Percentiles rank a stretch among this genome's conserved stretches.
These are phyloP conservation scores for Neurospora sp. DNA, from an alignment of 495 filamentous ascomycete species.

Conservation along the genomic window DNA sequence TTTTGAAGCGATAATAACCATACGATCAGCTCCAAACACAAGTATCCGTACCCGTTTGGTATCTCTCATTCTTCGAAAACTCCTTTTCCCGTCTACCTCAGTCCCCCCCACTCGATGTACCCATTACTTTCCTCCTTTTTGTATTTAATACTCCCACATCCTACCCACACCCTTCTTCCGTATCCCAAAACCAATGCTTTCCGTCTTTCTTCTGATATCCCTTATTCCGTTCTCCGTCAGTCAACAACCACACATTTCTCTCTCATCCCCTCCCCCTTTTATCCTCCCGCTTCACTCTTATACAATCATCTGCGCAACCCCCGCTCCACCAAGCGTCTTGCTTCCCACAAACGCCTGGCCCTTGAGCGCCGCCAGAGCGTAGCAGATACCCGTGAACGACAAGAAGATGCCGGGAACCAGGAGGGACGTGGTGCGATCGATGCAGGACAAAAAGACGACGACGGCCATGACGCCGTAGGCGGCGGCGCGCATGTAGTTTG, in stretches of 20 bases:
- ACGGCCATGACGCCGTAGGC: constrained; percentile 75
- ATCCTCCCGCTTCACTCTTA: constrained; percentile 22
- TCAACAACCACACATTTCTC: no score
- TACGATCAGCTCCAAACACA: neutral
- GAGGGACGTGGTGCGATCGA: constrained; percentile 54
- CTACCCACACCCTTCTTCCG: no score
- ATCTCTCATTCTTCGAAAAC: no score
- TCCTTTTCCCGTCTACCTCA: neutral
- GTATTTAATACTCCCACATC: neutral
- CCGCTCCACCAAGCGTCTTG: constrained; percentile 92
- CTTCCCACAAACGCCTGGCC: constrained; percentile 91
- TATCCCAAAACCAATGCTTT: no score
- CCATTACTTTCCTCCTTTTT: neutral
- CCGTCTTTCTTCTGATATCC: no score
- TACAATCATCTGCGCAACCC: constrained; percentile 98
- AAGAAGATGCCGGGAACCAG: constrained; percentile 82
- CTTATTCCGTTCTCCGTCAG: no score
- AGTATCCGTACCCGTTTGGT: no score
- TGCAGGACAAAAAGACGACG: constrained; percentile 71
- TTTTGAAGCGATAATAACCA: neutral
- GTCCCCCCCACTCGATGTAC: neutral
- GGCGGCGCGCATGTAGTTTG: constrained; percentile 94
- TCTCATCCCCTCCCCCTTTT: no score
- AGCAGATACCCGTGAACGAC: constrained; percentile 67
- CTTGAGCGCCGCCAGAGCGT: constrained; percentile 74